phyloP scores from a whole-genome alignment of 352 stramenopile genomes.

The Phytophthora citrophthora region DNA sequence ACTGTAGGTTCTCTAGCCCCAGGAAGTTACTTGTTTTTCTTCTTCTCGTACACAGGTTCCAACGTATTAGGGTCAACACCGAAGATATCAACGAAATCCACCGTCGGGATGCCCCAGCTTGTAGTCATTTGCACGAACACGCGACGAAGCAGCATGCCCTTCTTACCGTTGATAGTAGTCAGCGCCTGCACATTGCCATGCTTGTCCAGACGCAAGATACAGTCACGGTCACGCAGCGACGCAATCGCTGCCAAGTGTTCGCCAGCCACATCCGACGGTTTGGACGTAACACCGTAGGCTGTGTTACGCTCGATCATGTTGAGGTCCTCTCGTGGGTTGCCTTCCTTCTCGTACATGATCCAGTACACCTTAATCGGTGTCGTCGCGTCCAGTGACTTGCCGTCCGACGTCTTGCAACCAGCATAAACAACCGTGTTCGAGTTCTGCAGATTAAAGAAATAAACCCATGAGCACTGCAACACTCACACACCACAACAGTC shows the following conservation, averaged over 20 bases:
- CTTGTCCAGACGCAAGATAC: conserved; percentile 59
- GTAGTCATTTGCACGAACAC: conserved; percentile 88
- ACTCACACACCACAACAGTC: neutral
- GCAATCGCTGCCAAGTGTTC: conserved; percentile 58
- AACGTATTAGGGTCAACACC: conserved; percentile 68
- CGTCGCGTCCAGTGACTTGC: conserved; percentile 53
- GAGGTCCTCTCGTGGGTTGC: conserved; percentile 72
- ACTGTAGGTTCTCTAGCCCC: conserved; percentile 25
- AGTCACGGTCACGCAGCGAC: conserved; percentile 78
- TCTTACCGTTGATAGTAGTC: conserved; percentile 74
- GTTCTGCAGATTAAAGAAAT: conserved; percentile 46
- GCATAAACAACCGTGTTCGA: conserved; percentile 89
- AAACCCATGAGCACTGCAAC: conserved; percentile 2
- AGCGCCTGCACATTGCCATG: conserved; percentile 64
- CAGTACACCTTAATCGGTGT: conserved; percentile 83
- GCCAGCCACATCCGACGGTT: conserved; percentile 43
- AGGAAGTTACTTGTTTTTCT: conserved; percentile 68
- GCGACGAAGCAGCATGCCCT: conserved; percentile 69
- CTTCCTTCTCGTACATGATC: conserved; percentile 89
- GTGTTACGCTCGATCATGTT: conserved; percentile 89
- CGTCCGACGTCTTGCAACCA: conserved; percentile 45
- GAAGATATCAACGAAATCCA: conserved; percentile 87
- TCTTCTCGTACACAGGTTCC: conserved; percentile 83
- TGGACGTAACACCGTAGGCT: conserved; percentile 70
- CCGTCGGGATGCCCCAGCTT: conserved; percentile 80